phyloP scores from a whole-genome alignment of 805 yeast species.

The Ogataea henricii region DNA sequence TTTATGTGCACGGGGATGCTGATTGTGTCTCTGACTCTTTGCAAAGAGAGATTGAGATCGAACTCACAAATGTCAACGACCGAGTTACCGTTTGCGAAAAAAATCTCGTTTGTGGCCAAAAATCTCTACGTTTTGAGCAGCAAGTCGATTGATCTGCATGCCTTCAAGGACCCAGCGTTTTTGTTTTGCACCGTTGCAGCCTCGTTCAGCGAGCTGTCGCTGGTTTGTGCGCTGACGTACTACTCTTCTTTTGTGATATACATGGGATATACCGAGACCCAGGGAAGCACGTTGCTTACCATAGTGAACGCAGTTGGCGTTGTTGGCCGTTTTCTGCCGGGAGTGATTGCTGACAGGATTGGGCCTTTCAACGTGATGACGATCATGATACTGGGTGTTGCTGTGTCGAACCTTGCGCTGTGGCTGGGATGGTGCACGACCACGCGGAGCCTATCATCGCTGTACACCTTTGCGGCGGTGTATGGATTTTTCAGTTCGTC shows the following conservation, averaged over 20 bases:
- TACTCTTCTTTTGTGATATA: constrained; percentile 46
- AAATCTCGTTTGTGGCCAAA: constrained; percentile 8
- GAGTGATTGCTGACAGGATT: constrained; percentile 50
- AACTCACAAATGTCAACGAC: constrained; percentile 13
- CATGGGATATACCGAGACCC: constrained; percentile 42
- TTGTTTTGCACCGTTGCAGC: constrained; percentile 41
- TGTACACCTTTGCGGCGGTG: constrained; percentile 47
- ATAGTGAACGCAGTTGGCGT: constrained; percentile 50
- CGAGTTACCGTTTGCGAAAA: constrained; percentile 9
- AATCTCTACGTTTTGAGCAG: constrained; percentile 18
- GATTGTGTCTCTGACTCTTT: constrained; percentile 33
- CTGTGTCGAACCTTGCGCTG: constrained; percentile 47
- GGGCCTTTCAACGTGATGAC: constrained; percentile 63
- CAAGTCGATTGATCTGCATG: constrained; percentile 32
- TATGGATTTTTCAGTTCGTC: constrained; percentile 62
- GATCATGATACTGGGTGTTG: constrained; percentile 45
- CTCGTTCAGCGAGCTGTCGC: constrained; percentile 41
- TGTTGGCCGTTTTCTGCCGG: constrained; percentile 57
- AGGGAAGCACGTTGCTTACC: constrained; percentile 47
- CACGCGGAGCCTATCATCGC: constrained; percentile 34
- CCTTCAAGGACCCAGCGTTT: constrained; percentile 42
- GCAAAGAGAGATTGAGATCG: constrained; percentile 38
- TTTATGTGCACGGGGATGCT: constrained; percentile 29
- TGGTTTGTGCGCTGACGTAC: constrained; percentile 44
- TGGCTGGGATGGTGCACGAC: constrained; percentile 62